Conservation (phyloP, 306 rosid species). For the Ceratonia siliqua region DNA sequence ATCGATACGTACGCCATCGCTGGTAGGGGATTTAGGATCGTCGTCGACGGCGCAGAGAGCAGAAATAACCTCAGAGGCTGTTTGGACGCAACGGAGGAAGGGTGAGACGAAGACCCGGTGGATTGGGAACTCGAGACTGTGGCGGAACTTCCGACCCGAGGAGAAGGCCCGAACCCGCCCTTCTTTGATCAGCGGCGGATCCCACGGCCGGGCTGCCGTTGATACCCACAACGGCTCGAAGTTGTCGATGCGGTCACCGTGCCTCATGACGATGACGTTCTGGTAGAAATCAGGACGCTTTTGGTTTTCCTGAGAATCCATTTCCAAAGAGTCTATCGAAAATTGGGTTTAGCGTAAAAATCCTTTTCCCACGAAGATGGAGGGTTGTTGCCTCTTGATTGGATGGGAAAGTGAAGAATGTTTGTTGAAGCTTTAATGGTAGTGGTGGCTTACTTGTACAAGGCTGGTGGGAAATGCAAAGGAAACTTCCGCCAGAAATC, state of each 20-base stretch:
- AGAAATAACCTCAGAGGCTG: conserved; percentile 64
- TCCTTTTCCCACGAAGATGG: no score
- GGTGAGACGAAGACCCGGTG: conserved; percentile 86
- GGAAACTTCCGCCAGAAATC: no score
- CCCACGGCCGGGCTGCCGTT: conserved; percentile 69
- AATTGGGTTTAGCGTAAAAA: no score
- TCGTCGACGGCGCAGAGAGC: conserved; percentile 56
- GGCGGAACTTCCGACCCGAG: conserved; percentile 60
- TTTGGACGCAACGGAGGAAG: conserved; percentile 84
- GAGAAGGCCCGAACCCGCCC: conserved; percentile 66
- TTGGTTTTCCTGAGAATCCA: conserved; percentile 31
- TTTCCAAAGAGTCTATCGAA: conserved; percentile 13
- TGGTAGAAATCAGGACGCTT: conserved; percentile 48
- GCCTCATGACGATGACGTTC: conserved; percentile 84
- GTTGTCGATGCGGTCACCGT: conserved; percentile 90
- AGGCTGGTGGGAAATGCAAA: no score
- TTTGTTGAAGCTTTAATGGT: no score
- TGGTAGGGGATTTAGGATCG: conserved; percentile 15
- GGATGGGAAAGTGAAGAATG: no score
- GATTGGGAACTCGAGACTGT: conserved; percentile 47
- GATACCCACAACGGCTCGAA: conserved; percentile 58
- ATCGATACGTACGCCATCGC: conserved; percentile 47
- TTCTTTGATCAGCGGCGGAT: conserved; percentile 60
- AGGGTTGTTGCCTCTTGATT: no score
- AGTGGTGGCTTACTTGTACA: no score